phyloP scores from a whole-genome alignment of 352 stramenopile genomes.

The Thalassiosira gravida region DNA sequence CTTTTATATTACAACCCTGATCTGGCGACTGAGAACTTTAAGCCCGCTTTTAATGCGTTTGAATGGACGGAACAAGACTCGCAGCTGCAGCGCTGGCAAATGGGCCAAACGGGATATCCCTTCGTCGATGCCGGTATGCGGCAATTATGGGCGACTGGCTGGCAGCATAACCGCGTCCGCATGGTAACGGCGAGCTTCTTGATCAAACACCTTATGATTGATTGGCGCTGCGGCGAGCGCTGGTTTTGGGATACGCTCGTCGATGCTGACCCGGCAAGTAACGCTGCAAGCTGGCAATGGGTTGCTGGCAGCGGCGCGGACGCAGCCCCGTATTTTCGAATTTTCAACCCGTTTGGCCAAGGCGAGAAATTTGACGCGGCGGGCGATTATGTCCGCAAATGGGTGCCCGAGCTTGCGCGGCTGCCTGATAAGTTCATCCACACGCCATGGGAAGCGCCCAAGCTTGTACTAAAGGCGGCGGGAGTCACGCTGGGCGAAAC shows the following conservation, averaged over 20 bases:
- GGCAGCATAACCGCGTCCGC: constrained; percentile 40
- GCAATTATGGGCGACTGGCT: constrained; percentile 50
- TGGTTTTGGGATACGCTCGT: constrained; percentile 57
- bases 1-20: no score
- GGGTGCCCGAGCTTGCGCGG: constrained; percentile 89
- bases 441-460: constrained; percentile 94
- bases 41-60: no score
- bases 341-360: constrained; percentile 90
- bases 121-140: constrained; percentile 56
- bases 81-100: no score
- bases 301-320: no score
- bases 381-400: constrained; percentile 92
- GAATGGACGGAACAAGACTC: no score
- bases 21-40: no score
- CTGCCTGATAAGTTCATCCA: constrained; percentile 96
- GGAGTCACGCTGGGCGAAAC: constrained; percentile 87
- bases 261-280: constrained; percentile 55
- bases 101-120: no score
- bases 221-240: constrained; percentile 45
- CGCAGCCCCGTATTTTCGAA: constrained; percentile 96
- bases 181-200: constrained; percentile 38
- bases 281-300: constrained; percentile 63
- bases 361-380: constrained; percentile 93
- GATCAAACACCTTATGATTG: constrained; percentile 44
- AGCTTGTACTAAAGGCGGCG: constrained; percentile 87